Percentiles rank a stretch among this genome's conserved stretches.
These are phyloP conservation scores for Argentina anserina DNA, from an alignment of 306 rosid genomes.

Conservation along the genomic window DNA sequence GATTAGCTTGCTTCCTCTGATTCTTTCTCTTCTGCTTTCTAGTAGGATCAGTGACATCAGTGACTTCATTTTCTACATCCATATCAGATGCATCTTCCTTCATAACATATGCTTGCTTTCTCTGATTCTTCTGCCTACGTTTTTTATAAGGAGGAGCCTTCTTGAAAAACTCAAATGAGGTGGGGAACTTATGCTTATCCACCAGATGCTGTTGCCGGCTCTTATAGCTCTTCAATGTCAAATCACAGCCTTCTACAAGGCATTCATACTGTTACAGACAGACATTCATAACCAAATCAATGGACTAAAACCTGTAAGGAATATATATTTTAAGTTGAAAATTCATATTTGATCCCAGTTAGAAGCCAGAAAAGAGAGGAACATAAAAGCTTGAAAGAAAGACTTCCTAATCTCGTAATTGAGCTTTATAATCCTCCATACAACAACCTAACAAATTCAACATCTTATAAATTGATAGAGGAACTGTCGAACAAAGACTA, in stretches of 20 bases:
- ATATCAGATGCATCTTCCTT: slow-evolving; percentile 43
- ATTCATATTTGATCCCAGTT: background rate
- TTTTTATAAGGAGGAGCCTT: slow-evolving; percentile 68
- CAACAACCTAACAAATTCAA: background rate
- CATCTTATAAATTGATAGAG: background rate
- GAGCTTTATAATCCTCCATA: background rate
- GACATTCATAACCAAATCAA: background rate
- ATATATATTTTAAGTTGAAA: too few relatives aligned
- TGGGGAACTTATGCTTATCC: slow-evolving; percentile 85
- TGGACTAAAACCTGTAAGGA: background rate
- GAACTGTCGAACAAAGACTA: background rate
- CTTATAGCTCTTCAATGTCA: slow-evolving; percentile 77
- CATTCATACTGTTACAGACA: slow-evolving; percentile 68
- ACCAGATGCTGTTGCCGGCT: slow-evolving; percentile 84
- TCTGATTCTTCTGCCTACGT: slow-evolving; percentile 56
- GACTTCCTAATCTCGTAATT: background rate
- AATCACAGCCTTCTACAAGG: slow-evolving; percentile 79
- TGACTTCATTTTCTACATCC: slow-evolving; percentile 73
- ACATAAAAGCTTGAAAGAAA: background rate
- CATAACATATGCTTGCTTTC: slow-evolving; percentile 40
- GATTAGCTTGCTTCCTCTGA: slow-evolving; percentile 41
- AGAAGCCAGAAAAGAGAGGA: background rate
- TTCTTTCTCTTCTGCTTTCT: slow-evolving; percentile 65
- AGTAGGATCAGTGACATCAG: slow-evolving; percentile 44
- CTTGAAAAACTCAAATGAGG: slow-evolving; percentile 71